Conservation (phyloP, 129 eudicot genomes). For the Chrysanthemum lavandulifolium region DNA sequence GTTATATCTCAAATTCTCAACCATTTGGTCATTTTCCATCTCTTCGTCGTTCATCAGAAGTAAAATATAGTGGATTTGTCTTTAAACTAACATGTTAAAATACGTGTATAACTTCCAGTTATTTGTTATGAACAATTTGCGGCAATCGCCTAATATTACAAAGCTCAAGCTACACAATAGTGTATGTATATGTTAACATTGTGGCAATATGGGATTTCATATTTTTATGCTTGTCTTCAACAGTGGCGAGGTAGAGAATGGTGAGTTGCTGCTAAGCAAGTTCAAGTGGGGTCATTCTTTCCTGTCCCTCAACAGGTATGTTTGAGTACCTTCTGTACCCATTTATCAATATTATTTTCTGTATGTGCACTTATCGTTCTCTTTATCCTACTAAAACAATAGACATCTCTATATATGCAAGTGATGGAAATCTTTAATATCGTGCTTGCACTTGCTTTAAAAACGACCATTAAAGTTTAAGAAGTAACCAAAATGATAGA, state of each 20-base stretch:
- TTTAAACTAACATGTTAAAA: too few species aligned
- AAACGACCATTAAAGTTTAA: neutral
- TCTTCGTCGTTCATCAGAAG: neutral
- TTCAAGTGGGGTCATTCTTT: conserved; percentile 99
- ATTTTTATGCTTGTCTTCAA: conserved; percentile 20
- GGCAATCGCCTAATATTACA: too few species aligned
- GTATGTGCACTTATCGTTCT: neutral
- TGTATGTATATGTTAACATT: conserved; percentile 5
- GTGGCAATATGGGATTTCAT: neutral
- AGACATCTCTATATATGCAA: too few species aligned
- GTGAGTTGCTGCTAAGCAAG: conserved; percentile 77
- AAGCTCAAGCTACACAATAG: neutral
- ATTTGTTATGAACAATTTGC: neutral
- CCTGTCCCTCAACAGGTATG: conserved; percentile 88
- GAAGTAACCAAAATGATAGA: conserved; percentile 2
- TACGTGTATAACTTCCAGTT: too few species aligned
- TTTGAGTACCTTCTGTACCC: conserved; percentile 10
- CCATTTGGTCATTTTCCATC: neutral
- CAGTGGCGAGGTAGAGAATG: conserved; percentile 93
- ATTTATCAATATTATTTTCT: neutral
- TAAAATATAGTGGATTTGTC: too few species aligned
- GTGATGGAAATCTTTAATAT: too few species aligned
- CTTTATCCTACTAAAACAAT: neutral
- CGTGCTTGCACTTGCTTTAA: too few species aligned
- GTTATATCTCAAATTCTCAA: neutral